phyloP scores from a whole-genome alignment of 2,329 filamentous ascomycete species.

The Fusarium multiceps region DNA sequence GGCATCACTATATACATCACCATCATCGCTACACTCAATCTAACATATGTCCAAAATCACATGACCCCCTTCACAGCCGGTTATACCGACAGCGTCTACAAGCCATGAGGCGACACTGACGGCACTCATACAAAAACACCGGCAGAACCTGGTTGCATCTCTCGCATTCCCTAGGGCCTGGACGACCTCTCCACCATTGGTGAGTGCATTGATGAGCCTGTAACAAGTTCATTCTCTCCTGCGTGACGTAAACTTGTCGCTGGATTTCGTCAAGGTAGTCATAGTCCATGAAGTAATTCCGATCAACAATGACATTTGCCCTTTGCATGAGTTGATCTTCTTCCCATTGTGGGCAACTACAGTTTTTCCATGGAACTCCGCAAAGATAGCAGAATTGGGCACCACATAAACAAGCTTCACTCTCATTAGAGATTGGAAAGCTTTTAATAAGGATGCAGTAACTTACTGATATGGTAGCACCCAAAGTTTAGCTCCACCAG shows the following conservation, averaged over 20 bases:
- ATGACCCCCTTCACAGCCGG: conserved; percentile 36
- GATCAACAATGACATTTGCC: conserved; percentile 49
- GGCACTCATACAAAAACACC: conserved; percentile 60
- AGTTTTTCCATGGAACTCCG: conserved; percentile 56
- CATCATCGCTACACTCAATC: not conserved
- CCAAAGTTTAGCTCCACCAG: conserved; percentile 62
- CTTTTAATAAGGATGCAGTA: not conserved
- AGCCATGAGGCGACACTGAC: conserved; percentile 56
- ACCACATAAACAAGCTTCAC: conserved; percentile 57
- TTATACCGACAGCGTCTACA: conserved; percentile 61
- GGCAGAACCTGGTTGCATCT: conserved; percentile 56
- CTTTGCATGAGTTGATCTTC: conserved; percentile 50
- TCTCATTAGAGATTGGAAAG: not conserved
- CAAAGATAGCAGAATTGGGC: conserved; percentile 63
- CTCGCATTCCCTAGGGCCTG: conserved; percentile 55
- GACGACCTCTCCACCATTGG: conserved; percentile 49
- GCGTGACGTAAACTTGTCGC: not conserved
- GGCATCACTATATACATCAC: not conserved
- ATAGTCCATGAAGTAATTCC: conserved; percentile 10
- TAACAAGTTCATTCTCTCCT: conserved; percentile 12
- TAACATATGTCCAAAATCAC: not conserved
- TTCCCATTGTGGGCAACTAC: conserved; percentile 52
- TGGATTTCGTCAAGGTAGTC: not conserved
- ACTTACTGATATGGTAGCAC: conserved; percentile 67
- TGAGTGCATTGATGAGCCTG: conserved; percentile 56